Evolutionary conservation across 2,329 filamentous ascomycete species (phyloP).

Genomic region (Diaporthe velutina): DNA sequence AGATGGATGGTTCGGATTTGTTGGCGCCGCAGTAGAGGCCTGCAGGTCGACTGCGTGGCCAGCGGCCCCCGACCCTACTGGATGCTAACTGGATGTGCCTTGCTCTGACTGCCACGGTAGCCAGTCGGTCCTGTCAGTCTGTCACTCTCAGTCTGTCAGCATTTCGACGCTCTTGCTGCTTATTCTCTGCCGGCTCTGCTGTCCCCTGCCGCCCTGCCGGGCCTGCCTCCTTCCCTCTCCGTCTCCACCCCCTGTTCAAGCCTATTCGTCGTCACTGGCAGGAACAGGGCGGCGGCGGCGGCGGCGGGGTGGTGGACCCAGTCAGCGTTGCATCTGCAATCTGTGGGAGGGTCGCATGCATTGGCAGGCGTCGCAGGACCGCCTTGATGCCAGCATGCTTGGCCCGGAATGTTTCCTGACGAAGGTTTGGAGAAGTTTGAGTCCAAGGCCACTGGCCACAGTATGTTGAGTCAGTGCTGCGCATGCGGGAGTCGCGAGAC

Average conservation of each 20-base stretch:
- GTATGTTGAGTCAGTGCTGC: conserved; percentile 29
- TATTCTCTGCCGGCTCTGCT: background rate
- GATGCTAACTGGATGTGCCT: background rate
- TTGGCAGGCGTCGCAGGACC: conserved; percentile 31
- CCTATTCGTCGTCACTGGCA: conserved; percentile 17
- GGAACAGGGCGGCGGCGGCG: conserved; percentile 18
- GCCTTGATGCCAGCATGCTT: conserved; percentile 22
- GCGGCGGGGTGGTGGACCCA: conserved; percentile 27
- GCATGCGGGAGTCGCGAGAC: conserved; percentile 15
- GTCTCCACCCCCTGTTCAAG: background rate
- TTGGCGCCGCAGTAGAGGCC: conserved; percentile 41
- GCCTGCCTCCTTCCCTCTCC: background rate
- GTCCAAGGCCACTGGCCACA: conserved; percentile 24
- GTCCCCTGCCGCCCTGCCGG: background rate
- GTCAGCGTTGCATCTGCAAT: conserved; percentile 36
- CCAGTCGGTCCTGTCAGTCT: conserved; percentile 23
- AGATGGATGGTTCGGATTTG: conserved; percentile 33
- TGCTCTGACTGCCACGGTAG: background rate
- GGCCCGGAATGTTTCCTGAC: conserved; percentile 31
- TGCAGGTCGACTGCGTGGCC: conserved; percentile 36
- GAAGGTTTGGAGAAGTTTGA: conserved; percentile 32
- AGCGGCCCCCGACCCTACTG: conserved; percentile 30
- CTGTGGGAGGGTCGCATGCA: conserved; percentile 35
- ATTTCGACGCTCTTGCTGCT: conserved; percentile 1
- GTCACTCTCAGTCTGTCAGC: conserved; percentile 29